Evolutionary conservation across 1,284 basidiomycete genomes (phyloP).

Genomic region (Apiotrichum laibachii): DNA sequence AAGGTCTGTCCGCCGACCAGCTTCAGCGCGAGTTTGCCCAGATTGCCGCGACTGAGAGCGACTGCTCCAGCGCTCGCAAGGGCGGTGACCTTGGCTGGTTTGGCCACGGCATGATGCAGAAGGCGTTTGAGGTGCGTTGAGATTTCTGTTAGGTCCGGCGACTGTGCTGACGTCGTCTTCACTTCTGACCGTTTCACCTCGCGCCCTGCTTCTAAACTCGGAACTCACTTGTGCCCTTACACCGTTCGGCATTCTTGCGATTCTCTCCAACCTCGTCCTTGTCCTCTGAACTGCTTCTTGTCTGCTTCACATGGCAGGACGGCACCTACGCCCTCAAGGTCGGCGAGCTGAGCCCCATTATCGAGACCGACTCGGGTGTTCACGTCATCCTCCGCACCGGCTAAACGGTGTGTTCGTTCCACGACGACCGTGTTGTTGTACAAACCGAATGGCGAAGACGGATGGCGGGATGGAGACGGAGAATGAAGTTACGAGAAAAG

Average conservation of each 20-base stretch:
- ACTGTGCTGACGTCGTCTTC: no score
- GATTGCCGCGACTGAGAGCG: conserved; percentile 72
- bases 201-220: no score
- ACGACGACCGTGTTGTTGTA: no score
- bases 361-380: conserved; percentile 93
- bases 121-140: conserved; percentile 73
- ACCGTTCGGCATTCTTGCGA: no score
- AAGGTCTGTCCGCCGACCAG: conserved; percentile 51
- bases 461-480: no score
- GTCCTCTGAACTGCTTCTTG: not conserved
- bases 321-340: conserved; percentile 75
- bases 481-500: no score
- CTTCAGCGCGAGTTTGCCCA: conserved; percentile 64
- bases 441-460: no score
- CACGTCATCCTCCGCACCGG: conserved; percentile 90
- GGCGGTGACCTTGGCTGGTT: conserved; percentile 87
- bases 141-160: not conserved
- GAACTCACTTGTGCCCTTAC: no score
- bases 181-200: no score
- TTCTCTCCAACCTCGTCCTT: not conserved
- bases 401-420: conserved; percentile 44
- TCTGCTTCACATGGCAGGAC: conserved; percentile 52
- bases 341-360: conserved; percentile 80
- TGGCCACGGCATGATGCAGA: conserved; percentile 89
- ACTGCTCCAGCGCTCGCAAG: conserved; percentile 78